Conservation (phyloP, 192 early-diverging fungal genomes). For the Coemansia sp. region DNA sequence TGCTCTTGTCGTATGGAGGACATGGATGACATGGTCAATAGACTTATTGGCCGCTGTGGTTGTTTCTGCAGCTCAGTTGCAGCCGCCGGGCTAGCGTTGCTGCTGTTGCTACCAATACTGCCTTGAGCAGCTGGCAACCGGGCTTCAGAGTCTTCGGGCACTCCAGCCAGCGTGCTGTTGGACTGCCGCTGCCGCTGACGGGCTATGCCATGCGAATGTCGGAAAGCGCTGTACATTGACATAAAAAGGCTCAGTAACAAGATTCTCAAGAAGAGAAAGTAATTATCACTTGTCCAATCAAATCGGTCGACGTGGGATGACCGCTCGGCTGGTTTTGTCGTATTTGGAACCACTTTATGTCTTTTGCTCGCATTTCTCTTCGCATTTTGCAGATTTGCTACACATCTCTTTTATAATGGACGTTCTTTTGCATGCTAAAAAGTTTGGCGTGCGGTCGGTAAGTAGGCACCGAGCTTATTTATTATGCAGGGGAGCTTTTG, state of each 20-base stretch:
- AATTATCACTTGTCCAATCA: constrained; percentile 9
- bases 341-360: background rate
- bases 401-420: constrained; percentile 27
- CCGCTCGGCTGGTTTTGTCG: background rate
- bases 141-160: background rate
- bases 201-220: constrained; percentile 1
- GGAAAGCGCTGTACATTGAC: constrained; percentile 3
- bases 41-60: constrained; percentile 9
- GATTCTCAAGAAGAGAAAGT: background rate
- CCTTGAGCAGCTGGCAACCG: background rate
- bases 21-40: constrained; percentile 19
- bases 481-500: background rate
- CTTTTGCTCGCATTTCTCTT: background rate
- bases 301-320: constrained; percentile 10
- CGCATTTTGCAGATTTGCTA: constrained; percentile 7
- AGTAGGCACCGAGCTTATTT: constrained; percentile 13
- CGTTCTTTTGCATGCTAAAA: constrained; percentile 39
- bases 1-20: constrained; percentile 21
- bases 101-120: background rate
- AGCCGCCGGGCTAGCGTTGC: background rate
- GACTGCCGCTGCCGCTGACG: constrained; percentile 6
- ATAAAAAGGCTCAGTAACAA: too few relatives aligned
- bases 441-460: constrained; percentile 47
- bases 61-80: background rate
- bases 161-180: background rate